A percentile compares a stretch with the other conserved stretches of the same genome.
These are phyloP conservation scores for Paramecium biaurelia DNA, from an alignment of 73 alveolate species.

Conservation along the genomic window DNA sequence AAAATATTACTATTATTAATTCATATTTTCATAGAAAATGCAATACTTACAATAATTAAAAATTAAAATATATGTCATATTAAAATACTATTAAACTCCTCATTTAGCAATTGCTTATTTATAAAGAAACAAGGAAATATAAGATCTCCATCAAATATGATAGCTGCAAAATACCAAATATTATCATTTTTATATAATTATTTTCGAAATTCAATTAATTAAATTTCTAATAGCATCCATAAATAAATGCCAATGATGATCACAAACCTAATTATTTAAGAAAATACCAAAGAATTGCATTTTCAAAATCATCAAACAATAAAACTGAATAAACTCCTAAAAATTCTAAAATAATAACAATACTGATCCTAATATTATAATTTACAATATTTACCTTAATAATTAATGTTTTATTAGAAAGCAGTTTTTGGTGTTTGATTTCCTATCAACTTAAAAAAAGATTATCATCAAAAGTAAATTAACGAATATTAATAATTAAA, in stretches of 20 bases:
- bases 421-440: background rate
- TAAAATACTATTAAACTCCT: background rate
- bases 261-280: background rate
- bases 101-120: background rate
- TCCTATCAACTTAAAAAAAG: background rate
- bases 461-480: background rate
- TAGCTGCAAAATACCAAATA: background rate
- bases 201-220: constrained; percentile 18
- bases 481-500: background rate
- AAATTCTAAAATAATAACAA: background rate
- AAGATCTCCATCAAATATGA: constrained; percentile 4
- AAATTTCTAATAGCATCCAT: background rate
- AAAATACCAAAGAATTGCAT: background rate
- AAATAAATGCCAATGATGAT: background rate
- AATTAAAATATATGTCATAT: background rate
- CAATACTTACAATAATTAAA: background rate
- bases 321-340: background rate
- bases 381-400: background rate
- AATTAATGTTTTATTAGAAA: background rate
- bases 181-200: background rate
- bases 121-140: constrained; percentile 14
- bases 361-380: background rate
- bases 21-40: background rate
- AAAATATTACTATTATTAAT: background rate
- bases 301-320: background rate